Conservation (phyloP, 2,329 filamentous ascomycete genomes). For the Cladosporium sphaerospermum region DNA sequence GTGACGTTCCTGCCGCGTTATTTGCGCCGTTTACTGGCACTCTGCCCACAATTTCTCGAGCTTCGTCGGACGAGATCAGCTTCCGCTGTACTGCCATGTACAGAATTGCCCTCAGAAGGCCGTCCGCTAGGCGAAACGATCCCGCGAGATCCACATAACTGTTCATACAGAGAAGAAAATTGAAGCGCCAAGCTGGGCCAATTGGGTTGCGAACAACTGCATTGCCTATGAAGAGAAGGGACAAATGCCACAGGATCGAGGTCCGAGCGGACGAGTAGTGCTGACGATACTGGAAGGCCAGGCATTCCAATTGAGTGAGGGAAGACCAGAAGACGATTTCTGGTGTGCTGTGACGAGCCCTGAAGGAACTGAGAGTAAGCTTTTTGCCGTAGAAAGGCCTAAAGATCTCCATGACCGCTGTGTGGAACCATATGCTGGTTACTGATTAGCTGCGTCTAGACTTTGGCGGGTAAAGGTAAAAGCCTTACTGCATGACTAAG, state of each 20-base stretch:
- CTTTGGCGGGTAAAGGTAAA: too few relatives aligned
- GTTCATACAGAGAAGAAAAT: conserved; percentile 2
- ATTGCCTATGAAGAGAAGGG: conserved; percentile 1
- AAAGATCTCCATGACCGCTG: conserved; percentile 5
- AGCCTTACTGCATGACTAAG: conserved; percentile 1
- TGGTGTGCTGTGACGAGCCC: background rate
- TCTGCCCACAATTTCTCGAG: background rate
- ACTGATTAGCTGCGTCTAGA: background rate
- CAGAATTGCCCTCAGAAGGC: conserved; percentile 1
- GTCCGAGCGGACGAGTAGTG: background rate
- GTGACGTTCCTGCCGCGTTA: background rate
- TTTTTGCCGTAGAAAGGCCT: background rate
- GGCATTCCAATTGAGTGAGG: background rate
- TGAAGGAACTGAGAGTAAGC: background rate
- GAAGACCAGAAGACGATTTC: conserved; percentile 6
- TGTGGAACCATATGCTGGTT: conserved; percentile 3
- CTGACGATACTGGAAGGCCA: conserved; percentile 3
- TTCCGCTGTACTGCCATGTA: background rate
- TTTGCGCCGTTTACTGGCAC: background rate
- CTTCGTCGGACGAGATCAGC: background rate
- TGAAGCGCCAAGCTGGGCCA: background rate
- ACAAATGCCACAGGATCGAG: conserved; percentile 3
- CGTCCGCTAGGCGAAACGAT: background rate
- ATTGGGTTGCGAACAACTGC: background rate
- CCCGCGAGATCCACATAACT: background rate